Base-by-base conservation (phyloP, 768 basidiomycete species). In the Agaricus blazei region DNA sequence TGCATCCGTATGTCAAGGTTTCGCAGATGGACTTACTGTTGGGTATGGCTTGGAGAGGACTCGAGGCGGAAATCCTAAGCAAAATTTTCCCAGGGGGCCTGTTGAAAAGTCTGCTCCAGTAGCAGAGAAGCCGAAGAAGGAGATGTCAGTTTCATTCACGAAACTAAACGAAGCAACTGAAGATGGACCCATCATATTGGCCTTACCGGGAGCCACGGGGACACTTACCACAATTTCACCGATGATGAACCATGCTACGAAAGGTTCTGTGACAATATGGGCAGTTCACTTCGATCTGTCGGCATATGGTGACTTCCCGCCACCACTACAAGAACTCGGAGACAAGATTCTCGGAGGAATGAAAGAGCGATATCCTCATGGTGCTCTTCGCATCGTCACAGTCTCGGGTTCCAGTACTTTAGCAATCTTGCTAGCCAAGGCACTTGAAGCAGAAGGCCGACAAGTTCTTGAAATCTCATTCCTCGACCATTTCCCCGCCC, bases 1-100 rank as follows among this genome's bases (percentile, higher is more conserved):
- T 76, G 38, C 64, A 65, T 8, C 61, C 67, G 0, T 61, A 62
- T 28, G 58, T 72, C 15, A 48, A 62, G 27, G 58, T 71, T 34
- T 65, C 71, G 2, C 73, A 74, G 53, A 61, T 74, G 49, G 72
- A 74, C 54, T 63, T 74, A 4, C 59, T 74, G 9, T n/a, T 51
- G 24, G 50, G 50, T 27, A 51, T 42, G 50, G 41, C 50, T 15
- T 51, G 50, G 50, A 51, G 38, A 29, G 28, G 26, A 9, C 27
- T 51, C 2, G 38, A 42, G 9, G 27, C 27, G 50, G 42, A 28
- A 15, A 41, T 51, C 12, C 9, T 41, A 15, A 27, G n/a, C 3
- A 12, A 26, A 50, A 40, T 14, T 27, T 29, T n/a, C 24, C 8
- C 24, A 6, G 36, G 3, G 41, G 19, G 42, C 26, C 7, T 8